Conservation (phyloP, 2,329 filamentous ascomycete species). For the Metarhizium anisopliae region DNA sequence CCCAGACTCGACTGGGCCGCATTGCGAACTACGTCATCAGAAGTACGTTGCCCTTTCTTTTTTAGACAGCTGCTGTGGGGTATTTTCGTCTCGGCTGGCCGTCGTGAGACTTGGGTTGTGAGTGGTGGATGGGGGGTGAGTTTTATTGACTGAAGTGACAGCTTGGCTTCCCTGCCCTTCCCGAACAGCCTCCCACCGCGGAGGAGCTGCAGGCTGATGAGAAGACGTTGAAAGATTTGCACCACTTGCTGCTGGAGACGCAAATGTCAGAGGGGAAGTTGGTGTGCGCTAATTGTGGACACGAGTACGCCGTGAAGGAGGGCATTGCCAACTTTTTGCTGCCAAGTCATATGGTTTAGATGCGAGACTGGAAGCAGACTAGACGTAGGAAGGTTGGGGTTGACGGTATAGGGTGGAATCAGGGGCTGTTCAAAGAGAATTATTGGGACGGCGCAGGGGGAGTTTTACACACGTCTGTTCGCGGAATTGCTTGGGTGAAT, state of each 20-base stretch:
- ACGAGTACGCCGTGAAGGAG: slow-evolving; percentile 91
- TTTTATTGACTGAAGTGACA: slow-evolving; percentile 24
- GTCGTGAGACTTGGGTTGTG: no score
- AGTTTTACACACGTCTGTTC: not conserved
- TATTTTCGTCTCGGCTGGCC: not conserved
- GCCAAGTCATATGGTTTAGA: slow-evolving; percentile 72
- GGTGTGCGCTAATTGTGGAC: slow-evolving; percentile 82
- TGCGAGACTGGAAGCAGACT: not conserved
- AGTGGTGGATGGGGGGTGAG: no score
- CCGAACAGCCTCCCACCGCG: slow-evolving; percentile 51
- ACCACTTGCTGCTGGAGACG: slow-evolving; percentile 79
- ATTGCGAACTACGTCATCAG: slow-evolving; percentile 62
- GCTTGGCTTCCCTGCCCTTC: slow-evolving; percentile 72
- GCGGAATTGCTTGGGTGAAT: not conserved
- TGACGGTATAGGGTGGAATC: not conserved
- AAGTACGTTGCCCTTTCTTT: slow-evolving; percentile 44
- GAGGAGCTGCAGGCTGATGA: slow-evolving; percentile 57
- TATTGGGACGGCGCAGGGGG: not conserved
- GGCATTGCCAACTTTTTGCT: slow-evolving; percentile 94
- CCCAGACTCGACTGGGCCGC: slow-evolving; percentile 84
- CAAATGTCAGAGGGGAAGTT: slow-evolving; percentile 82
- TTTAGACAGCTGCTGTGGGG: not conserved
- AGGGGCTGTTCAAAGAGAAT: not conserved
- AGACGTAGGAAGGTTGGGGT: not conserved
- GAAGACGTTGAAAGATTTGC: slow-evolving; percentile 66